phyloP scores from a whole-genome alignment of 2,329 filamentous ascomycete genomes.

The Pyrenophora teres region DNA sequence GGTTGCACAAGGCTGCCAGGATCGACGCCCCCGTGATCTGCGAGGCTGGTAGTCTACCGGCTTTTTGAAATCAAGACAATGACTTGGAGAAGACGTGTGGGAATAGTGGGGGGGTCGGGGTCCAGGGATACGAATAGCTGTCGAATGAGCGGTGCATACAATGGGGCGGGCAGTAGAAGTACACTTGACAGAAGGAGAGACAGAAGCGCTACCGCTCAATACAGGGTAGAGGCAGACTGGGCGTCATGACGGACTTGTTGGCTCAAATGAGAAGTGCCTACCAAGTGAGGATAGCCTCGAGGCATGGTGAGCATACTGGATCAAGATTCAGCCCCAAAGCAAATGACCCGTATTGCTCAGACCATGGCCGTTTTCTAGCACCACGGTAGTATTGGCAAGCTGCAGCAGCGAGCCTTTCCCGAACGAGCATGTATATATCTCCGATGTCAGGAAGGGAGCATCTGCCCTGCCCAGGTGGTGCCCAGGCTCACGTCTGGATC shows the following conservation, averaged over 20 bases:
- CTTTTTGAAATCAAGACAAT: slow-evolving; percentile 21
- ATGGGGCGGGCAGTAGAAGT: slow-evolving; percentile 35
- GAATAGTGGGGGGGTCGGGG: slow-evolving; percentile 20
- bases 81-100: slow-evolving; percentile 13
- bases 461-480: slow-evolving; percentile 35
- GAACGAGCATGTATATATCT: slow-evolving; percentile 50
- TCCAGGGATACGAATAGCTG: slow-evolving; percentile 29
- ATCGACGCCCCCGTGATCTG: slow-evolving; percentile 40
- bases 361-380: slow-evolving; percentile 51
- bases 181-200: slow-evolving; percentile 29
- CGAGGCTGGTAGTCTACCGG: slow-evolving; percentile 37
- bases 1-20: slow-evolving; percentile 42
- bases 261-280: slow-evolving; percentile 48
- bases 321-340: slow-evolving; percentile 54
- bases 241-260: slow-evolving; percentile 44
- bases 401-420: slow-evolving; percentile 53
- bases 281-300: slow-evolving; percentile 44
- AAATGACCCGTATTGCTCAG: slow-evolving; percentile 52
- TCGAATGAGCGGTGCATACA: slow-evolving; percentile 19
- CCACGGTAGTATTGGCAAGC: slow-evolving; percentile 54
- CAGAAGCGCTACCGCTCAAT: slow-evolving; percentile 40
- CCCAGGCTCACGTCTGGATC: slow-evolving; percentile 41
- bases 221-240: slow-evolving; percentile 42
- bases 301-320: slow-evolving; percentile 41
- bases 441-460: slow-evolving; percentile 47